These are phyloP conservation scores for Sclerotinia spermophila DNA, from an alignment of 2,329 filamentous ascomycete species.

Conservation along the genomic window DNA sequence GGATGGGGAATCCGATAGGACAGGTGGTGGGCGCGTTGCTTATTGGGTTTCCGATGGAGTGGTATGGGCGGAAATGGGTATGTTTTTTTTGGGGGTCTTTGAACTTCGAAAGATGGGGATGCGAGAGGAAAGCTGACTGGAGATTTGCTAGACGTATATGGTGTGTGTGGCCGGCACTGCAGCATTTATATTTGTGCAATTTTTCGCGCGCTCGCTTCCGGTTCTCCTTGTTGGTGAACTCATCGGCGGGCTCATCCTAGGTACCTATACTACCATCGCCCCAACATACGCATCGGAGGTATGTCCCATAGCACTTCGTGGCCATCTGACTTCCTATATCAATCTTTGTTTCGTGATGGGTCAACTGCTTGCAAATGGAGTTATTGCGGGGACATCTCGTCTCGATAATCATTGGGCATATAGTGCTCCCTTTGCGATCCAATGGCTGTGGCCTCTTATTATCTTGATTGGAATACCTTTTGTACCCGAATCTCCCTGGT, in stretches of 20 bases:
- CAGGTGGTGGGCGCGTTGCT: conserved; percentile 41
- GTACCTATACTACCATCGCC: conserved; percentile 45
- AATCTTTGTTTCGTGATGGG: conserved; percentile 51
- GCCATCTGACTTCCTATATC: conserved; percentile 49
- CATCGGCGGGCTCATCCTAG: conserved; percentile 46
- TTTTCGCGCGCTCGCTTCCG: conserved; percentile 24
- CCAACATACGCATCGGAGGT: conserved; percentile 44
- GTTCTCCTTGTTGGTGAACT: conserved; percentile 27
- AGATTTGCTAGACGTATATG: conserved; percentile 21
- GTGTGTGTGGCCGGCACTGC: conserved; percentile 21
- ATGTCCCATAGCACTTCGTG: conserved; percentile 49
- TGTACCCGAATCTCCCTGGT: conserved; percentile 50
- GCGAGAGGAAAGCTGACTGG: background rate
- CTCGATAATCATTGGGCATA: conserved; percentile 31
- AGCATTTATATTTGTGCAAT: conserved; percentile 26
- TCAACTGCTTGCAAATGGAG: conserved; percentile 47
- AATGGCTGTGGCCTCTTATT: conserved; percentile 51
- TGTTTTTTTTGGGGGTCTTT: conserved; percentile 5
- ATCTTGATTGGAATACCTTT: conserved; percentile 46
- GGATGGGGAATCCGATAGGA: conserved; percentile 31
- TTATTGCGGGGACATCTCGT: conserved; percentile 38
- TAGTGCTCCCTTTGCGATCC: conserved; percentile 39
- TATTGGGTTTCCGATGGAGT: conserved; percentile 42
- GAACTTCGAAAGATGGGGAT: background rate
- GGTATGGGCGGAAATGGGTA: conserved; percentile 26